phyloP scores from a whole-genome alignment of 257 asterid genomes.

The Solanum megistacrolobum region DNA sequence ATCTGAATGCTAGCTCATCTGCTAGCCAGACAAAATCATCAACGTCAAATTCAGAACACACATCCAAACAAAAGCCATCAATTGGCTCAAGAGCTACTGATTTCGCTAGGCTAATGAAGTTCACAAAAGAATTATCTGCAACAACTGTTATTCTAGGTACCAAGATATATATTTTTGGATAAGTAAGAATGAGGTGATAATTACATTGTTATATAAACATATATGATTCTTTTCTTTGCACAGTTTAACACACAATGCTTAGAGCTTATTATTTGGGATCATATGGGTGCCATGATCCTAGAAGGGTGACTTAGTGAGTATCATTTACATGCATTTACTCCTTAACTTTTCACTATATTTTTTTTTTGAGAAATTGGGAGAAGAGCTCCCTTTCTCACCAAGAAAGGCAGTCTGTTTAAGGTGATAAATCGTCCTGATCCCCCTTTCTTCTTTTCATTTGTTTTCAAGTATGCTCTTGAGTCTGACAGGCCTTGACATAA shows the following conservation, averaged over 20 bases:
- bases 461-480: neutral
- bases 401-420: neutral
- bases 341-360: neutral
- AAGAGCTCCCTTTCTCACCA: neutral
- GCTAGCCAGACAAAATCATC: constrained; percentile 29
- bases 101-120: constrained; percentile 84
- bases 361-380: neutral
- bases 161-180: neutral
- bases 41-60: constrained; percentile 27
- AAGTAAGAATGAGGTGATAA: neutral
- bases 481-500: neutral
- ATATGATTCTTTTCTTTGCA: neutral
- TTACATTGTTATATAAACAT: neutral
- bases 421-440: neutral
- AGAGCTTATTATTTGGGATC: neutral
- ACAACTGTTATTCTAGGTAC: constrained; percentile 71
- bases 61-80: constrained; percentile 41
- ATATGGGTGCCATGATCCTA: neutral
- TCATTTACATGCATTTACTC: neutral
- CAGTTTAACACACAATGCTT: neutral
- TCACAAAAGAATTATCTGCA: constrained; percentile 72
- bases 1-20: constrained; percentile 41
- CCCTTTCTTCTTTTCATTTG: neutral
- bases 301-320: neutral
- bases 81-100: constrained; percentile 92